Percentiles rank a stretch among this genome's conserved stretches.
phyloP scores from a whole-genome alignment of 1,284 basidiomycete species.

The Hypsizygus ulmarius region DNA sequence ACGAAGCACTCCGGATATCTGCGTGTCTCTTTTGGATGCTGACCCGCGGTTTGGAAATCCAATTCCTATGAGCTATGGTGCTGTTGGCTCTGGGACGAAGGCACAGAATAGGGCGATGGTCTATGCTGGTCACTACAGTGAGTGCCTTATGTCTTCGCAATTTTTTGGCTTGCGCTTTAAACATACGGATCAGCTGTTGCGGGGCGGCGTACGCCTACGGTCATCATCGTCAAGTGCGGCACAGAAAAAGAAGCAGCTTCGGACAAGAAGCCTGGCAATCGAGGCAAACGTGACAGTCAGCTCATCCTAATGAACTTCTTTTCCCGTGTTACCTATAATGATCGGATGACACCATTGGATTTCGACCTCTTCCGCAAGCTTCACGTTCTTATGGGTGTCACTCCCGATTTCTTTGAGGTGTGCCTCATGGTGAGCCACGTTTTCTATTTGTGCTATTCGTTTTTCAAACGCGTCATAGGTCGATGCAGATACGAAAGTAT shows the following conservation, averaged over 20 bases:
- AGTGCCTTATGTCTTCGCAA: conserved; percentile 33
- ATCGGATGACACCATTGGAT: conserved; percentile 96
- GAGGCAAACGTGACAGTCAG: conserved; percentile 98
- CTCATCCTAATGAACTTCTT: conserved; percentile 99
- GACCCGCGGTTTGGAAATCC: conserved; percentile 97
- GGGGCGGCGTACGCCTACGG: conserved; percentile 90
- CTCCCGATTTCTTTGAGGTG: conserved; percentile 98
- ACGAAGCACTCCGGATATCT: conserved; percentile 93
- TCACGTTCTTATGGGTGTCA: conserved; percentile 97
- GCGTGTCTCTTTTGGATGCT: conserved; percentile 88
- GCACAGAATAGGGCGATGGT: conserved; percentile 95
- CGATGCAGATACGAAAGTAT: conserved; percentile 96
- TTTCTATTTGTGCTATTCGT: conserved; percentile 20
- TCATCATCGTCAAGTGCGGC: conserved; percentile 97
- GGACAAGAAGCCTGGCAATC: conserved; percentile 95
- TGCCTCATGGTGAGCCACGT: conserved; percentile 82
- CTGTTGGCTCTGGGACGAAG: conserved; percentile 89
- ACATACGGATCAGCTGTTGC: conserved; percentile 51
- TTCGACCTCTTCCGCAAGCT: conserved; percentile 98
- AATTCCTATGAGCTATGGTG: conserved; percentile 90
- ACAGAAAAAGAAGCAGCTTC: conserved; percentile 76
- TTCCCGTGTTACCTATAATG: conserved; percentile 97
- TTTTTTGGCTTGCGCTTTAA: conserved; percentile 7
- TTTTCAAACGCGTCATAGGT: conserved; percentile 53
- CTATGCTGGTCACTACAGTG: conserved; percentile 98